Conservation (phyloP, 257 asterid genomes). For the Solanum chilense region DNA sequence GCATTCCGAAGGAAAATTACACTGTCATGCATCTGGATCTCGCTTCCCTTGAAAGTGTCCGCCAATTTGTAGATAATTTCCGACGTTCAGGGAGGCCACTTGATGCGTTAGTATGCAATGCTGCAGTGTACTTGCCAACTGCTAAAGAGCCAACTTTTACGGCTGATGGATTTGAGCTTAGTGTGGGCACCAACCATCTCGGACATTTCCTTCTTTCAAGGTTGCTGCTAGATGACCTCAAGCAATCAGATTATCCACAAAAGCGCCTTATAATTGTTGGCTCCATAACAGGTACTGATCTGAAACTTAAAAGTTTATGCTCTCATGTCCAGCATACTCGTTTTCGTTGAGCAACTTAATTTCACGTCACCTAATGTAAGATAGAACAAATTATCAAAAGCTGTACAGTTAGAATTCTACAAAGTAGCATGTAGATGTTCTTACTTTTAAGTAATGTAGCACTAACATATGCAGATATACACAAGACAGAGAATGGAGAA, state of each 20-base stretch:
- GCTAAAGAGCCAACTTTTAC: conserved; percentile 77
- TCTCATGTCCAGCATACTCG: background rate
- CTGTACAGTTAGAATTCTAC: background rate
- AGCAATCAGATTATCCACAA: conserved; percentile 62
- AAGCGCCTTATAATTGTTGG: conserved; percentile 91
- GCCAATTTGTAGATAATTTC: conserved; percentile 71
- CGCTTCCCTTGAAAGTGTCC: conserved; percentile 76
- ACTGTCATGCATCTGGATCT: conserved; percentile 83
- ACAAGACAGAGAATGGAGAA: background rate
- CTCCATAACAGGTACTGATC: conserved; percentile 65
- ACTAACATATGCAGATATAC: background rate
- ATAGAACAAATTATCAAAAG: background rate
- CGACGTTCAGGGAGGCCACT: conserved; percentile 51
- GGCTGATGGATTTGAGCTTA: conserved; percentile 84
- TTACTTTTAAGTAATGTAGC: background rate
- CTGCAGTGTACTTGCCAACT: conserved; percentile 81
- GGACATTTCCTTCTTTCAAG: conserved; percentile 90
- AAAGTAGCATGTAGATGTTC: background rate
- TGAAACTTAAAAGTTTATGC: background rate
- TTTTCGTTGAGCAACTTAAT: background rate
- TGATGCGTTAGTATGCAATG: conserved; percentile 85
- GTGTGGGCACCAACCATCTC: conserved; percentile 90
- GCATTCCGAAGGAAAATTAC: conserved; percentile 68
- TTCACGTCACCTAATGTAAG: background rate
- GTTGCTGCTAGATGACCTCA: conserved; percentile 72